Base-by-base conservation (phyloP, 2,329 filamentous ascomycete species). In the Exophiala oligosperma region DNA sequence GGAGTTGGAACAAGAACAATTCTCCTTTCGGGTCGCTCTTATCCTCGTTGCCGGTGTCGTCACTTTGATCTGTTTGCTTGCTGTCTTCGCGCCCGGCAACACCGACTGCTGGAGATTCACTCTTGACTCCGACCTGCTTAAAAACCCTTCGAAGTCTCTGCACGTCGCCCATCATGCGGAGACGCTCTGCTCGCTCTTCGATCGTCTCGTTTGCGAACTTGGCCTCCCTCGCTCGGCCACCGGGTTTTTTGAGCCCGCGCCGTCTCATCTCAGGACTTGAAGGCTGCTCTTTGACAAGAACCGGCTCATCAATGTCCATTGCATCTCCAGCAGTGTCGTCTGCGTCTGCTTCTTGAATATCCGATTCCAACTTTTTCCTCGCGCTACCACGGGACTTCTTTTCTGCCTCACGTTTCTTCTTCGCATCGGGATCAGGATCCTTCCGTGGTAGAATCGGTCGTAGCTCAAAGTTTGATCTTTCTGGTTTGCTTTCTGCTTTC, bases 1-100 rank as follows among this genome's bases (percentile, higher is more conserved):
- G 85, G 66, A 87, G 81, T 69, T 87, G 85, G 69, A 87, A 83
- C 52, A 87, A 76, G 68, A 87, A 87, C 53, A 85, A 76, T 57
- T 81, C 79, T 54, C 84, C 80, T 37, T 80, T 73, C 17, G 78
- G 75, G 24, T 69, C 43, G 66, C 70, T 59, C 12, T 66, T 59
- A 1, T 29, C 62, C 40, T 59, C 61, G 23, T 60, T 17, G 54
- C 54, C 35, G 29, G 52, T 43, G 40, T 60, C 51, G 53, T 49
- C 41, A 60, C 65, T 38, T 47, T 23, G 43, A 28, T 43, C 32
- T 11, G 54, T 50, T 12, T 49, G 35, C 37, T 44, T 35, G 32
- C 32, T 35, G 32, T 35, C 32, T 35, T 35, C 32, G 32, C 32
- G 32, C 32, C 2, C 32, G 32, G 7, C 32, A 35, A 35, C 32